phyloP scores from a whole-genome alignment of 2,329 filamentous ascomycete genomes.

The Verticillium nonalfalfae region DNA sequence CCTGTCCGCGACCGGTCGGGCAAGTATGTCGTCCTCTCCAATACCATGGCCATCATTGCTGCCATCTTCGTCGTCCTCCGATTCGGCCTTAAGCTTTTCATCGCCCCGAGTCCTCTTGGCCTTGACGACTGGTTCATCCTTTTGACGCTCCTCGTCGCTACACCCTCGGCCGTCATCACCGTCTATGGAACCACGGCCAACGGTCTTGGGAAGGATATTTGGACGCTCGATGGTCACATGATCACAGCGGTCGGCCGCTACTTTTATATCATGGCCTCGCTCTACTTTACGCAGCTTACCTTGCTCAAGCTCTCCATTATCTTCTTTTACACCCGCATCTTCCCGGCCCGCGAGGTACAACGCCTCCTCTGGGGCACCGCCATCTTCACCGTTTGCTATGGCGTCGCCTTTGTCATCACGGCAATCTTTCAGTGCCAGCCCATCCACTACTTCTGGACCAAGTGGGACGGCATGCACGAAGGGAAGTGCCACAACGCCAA shows the following conservation, averaged over 20 bases:
- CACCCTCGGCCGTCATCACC: constrained; percentile 21
- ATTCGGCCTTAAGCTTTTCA: constrained; percentile 23
- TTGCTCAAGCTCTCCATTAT: constrained; percentile 41
- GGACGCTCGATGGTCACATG: constrained; percentile 30
- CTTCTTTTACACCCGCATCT: constrained; percentile 44
- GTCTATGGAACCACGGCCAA: constrained; percentile 19
- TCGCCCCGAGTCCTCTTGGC: constrained; percentile 21
- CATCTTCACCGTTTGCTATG: constrained; percentile 24
- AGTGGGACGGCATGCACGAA: constrained; percentile 38
- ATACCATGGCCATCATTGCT: constrained; percentile 23
- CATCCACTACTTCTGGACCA: constrained; percentile 39
- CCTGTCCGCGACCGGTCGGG: constrained; percentile 19
- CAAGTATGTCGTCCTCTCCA: constrained; percentile 22
- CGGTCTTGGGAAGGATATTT: constrained; percentile 38
- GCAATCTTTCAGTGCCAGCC: constrained; percentile 41
- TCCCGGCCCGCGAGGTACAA: constrained; percentile 27
- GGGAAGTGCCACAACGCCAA: constrained; percentile 40
- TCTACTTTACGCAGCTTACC: constrained; percentile 36
- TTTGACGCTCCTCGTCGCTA: constrained; percentile 16
- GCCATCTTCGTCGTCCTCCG: constrained; percentile 30
- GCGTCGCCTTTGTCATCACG: constrained; percentile 29
- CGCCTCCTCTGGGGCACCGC: constrained; percentile 30
- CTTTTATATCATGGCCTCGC: constrained; percentile 27
- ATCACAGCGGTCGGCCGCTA: constrained; percentile 32
- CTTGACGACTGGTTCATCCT: constrained; percentile 29